Evolutionary conservation across 2,329 filamentous ascomycete species (phyloP).

Genomic region (Arthroderma uncinatum): DNA sequence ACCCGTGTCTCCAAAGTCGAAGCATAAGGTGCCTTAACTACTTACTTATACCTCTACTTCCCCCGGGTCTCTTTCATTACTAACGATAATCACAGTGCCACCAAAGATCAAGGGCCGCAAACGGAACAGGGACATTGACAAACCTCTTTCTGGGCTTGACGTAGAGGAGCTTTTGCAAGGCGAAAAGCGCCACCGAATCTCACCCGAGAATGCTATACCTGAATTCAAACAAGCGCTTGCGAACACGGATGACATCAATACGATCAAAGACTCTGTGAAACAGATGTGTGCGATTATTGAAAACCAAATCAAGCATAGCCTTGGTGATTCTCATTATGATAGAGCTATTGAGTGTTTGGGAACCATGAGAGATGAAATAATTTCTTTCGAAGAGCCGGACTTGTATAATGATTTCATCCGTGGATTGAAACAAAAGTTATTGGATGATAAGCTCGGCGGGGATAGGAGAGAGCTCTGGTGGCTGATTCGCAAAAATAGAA

Average conservation of each 20-base stretch:
- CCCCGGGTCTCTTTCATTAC: neutral
- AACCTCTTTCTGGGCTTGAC: slow-evolving; percentile 82
- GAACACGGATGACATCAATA: slow-evolving; percentile 47
- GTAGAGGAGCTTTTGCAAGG: slow-evolving; percentile 66
- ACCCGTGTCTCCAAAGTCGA: slow-evolving; percentile 11
- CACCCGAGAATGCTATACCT: slow-evolving; percentile 66
- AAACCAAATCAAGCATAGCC: slow-evolving; percentile 56
- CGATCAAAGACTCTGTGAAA: slow-evolving; percentile 55
- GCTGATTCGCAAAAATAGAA: slow-evolving; percentile 51
- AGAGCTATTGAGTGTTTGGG: slow-evolving; percentile 64
- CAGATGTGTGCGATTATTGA: slow-evolving; percentile 66
- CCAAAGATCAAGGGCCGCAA: slow-evolving; percentile 66
- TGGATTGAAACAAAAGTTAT: slow-evolving; percentile 59
- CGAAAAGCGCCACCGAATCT: slow-evolving; percentile 44
- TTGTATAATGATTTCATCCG: slow-evolving; percentile 65
- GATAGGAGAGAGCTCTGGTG: slow-evolving; percentile 78
- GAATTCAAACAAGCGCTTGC: slow-evolving; percentile 76
- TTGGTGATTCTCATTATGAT: slow-evolving; percentile 64
- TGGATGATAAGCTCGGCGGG: slow-evolving; percentile 60
- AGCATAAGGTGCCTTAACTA: neutral
- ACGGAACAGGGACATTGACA: slow-evolving; percentile 54
- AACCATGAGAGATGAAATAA: slow-evolving; percentile 66
- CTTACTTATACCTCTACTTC: neutral
- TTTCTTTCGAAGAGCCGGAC: slow-evolving; percentile 61
- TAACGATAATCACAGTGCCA: slow-evolving; percentile 46